Base-by-base conservation (phyloP, 202 grass and related monocot genomes). In the Carex sylvatica region DNA sequence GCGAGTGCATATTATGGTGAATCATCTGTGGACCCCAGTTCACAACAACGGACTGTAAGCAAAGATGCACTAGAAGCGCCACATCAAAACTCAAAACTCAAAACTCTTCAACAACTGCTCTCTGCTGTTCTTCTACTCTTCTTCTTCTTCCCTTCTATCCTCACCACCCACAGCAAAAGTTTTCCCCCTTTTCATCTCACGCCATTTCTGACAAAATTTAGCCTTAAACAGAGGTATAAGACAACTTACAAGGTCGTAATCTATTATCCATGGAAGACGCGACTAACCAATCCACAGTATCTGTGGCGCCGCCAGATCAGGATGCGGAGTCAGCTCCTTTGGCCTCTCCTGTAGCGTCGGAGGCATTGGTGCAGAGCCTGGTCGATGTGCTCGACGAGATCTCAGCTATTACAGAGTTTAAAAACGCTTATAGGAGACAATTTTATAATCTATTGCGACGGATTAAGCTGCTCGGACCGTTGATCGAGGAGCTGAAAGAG, bases 401-500 rank as follows among this genome's bases (percentile, higher is more conserved):
- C 87, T 67, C 84, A 9, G 70, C 61, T 18, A 85, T 94, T 58
- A 91, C 92, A 2, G 92, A 93, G 36, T 98, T 91, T 81, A 86
- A 88, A 88, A 98, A 98, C 81, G 86, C 90, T 28, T 98, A 95
- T 86, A 79, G 82, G 47, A 85, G 87, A 87, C 92, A 91, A 87
- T 95, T 98, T 86, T 93, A 92, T 63, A 92, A 91, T 79, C 82
- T 98, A 47, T 94, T 82, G 44, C 88, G 95, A 74, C 89, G 95
- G 90, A 98, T 98, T 87, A 90, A 91, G 89, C 86, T 98, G 79
- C 82, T 98, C 26, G 85, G 87, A 55, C 92, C 95, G 75, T 90
- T 98, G 95, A 87, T 98, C 44, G 92, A 98, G 90, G 95, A 98
- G 83, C 82, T 90, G 83, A 98, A 86, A 86, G 95, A 95, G 80